Base-by-base conservation (phyloP, 73 alveolate genomes). In the Uronychia setigera region DNA sequence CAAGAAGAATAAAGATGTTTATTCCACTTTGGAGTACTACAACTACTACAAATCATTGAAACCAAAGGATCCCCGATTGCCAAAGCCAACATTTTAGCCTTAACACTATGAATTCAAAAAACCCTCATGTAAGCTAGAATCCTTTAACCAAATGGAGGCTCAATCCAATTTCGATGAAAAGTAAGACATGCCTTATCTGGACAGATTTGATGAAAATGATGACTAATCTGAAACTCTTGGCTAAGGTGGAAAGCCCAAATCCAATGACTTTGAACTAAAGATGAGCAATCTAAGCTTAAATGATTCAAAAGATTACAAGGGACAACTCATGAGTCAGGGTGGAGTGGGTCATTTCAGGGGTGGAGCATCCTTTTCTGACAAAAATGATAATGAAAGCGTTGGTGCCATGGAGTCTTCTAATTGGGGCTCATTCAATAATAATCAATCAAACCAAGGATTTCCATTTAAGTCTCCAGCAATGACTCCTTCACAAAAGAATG, bases 51-150 rank as follows among this genome's bases (percentile, higher is more conserved):
- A 92, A 77, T 85, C 94, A 27, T 82, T 94, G 46, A 92, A 94
- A 31, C 96, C 97, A 59, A 80, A 59, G 29, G 89, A 94, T 84
- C 96, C 95, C 11, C 77, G 91, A 26, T 58, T 94, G 29, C 98
- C 98, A 14, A 89, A 92, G 78, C 98, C 98, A 31, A 92, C 97
- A 0, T 94, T 83, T 90, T 80, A 80, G 77, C 95, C 96, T 77
- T 19, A 46, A 5, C 67, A 46, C 19, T 46, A 46, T 19, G 67
- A 19, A 19, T 46, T 46, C 19, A 46, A 46, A 46, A 46, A 46
- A 19, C 19, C 67, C 67, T 46, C 67, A 19, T 19, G 67, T 46
- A 46, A 46, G 67, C 67, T 19, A 5, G n/a, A 11, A 46, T n/a
- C n/a, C n/a, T 46, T 46, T 46, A 19, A 46, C 67, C 5, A 19